Base-by-base conservation (phyloP, 2,329 filamentous ascomycete species). In the Drechmeria coniospora region DNA sequence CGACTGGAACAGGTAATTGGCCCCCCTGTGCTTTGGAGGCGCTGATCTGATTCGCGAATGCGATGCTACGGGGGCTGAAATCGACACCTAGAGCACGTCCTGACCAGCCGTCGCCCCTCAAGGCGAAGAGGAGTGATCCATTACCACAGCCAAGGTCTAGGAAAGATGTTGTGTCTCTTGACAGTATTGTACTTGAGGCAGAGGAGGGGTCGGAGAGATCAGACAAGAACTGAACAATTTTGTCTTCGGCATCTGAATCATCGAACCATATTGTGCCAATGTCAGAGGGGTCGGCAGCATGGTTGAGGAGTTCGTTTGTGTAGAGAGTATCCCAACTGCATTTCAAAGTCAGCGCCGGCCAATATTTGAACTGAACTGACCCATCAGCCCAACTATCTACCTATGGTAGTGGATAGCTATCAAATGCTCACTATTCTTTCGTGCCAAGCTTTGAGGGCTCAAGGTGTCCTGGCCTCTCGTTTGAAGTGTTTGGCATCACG, bases 221-320 rank as follows among this genome's bases (percentile, higher is more conserved):
- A 41, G 36, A 70, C 47, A 92, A 66, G 49, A 78, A 84, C 8
- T 59, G 51, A 15, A 92, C 54, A 33, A 92, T 73, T 46, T 86
- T 86, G 36, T 74, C 64, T 46, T 93, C 82, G 35, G 90, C 90
- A 45, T 79, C 74, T 18, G 83, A 80, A 57, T 95, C 90, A 50
- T 84, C 79, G 65, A 98, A 98, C 90, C 90, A 98, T 43, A 90
- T 74, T 17, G 84, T 92, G 39, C 87, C 87, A 33, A 78, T 78
- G 59, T 93, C 81, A 31, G 68, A 55, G 8, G 80, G 72, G 55
- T 92, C 73, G 36, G 68, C 52, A 29, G 68, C 56, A 52, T 86
- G 71, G 56, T 90, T 87, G 34, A 58, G 50, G 29, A 83, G 61
- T 52, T 90, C 79, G 39, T 60, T 65, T 1, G 63, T 59, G 60